These are phyloP conservation scores for Plenodomus tracheiphilus DNA, from an alignment of 2,329 filamentous ascomycete genomes.

Conservation along the genomic window DNA sequence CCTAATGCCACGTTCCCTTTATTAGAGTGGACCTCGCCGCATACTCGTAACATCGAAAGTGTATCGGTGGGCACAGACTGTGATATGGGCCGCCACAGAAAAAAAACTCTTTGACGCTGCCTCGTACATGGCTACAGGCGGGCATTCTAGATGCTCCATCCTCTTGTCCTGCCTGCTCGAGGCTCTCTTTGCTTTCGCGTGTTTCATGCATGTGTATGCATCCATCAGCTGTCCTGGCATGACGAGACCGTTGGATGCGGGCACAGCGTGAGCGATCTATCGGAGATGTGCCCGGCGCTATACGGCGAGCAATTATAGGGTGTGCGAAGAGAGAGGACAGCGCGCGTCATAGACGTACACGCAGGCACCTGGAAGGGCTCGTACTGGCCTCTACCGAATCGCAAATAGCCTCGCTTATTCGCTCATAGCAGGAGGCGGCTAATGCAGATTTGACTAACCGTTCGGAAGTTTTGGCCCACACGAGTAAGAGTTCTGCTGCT, in stretches of 20 bases:
- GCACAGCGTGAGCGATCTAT: not conserved
- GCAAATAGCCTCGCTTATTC: slow-evolving; percentile 17
- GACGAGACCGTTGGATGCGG: not conserved
- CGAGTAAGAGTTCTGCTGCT: slow-evolving; percentile 17
- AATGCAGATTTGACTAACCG: slow-evolving; percentile 12
- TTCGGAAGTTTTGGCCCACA: slow-evolving; percentile 28
- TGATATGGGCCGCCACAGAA: slow-evolving; percentile 12
- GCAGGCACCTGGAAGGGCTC: slow-evolving; percentile 6
- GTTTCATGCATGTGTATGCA: not conserved
- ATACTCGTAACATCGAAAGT: slow-evolving; percentile 12
- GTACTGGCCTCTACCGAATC: slow-evolving; percentile 10
- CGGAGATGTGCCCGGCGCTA: not conserved
- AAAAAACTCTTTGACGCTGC: slow-evolving; percentile 1
- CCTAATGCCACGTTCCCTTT: slow-evolving; percentile 18
- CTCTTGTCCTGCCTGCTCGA: not conserved
- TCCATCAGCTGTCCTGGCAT: not conserved
- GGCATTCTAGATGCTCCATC: not conserved
- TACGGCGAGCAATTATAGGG: not conserved
- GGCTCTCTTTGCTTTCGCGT: not conserved
- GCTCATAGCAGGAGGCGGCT: slow-evolving; percentile 19
- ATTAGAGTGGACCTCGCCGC: slow-evolving; percentile 13
- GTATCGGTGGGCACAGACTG: slow-evolving; percentile 11
- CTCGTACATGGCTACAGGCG: not conserved
- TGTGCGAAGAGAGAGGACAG: slow-evolving; percentile 4
- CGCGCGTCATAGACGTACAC: slow-evolving; percentile 30